Base-by-base conservation (phyloP, 1,284 basidiomycete genomes). In the Austropuccinia psidii region DNA sequence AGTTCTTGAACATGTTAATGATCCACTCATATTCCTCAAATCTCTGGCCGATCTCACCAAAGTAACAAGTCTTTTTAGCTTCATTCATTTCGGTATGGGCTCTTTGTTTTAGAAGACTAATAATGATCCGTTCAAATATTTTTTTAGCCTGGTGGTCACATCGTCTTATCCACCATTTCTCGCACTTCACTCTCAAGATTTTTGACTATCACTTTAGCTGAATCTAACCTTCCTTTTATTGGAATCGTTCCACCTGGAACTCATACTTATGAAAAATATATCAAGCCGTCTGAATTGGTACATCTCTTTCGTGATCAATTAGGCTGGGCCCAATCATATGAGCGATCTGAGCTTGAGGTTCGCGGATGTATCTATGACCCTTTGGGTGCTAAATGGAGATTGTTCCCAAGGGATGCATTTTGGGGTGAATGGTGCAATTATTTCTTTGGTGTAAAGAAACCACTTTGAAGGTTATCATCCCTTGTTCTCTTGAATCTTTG, bases 91-190 rank as follows among this genome's bases (percentile, higher is more conserved):
- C n/a, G n/a, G n/a, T n/a, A n/a, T n/a, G n/a, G n/a, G n/a, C n/a
- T 47, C 37, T 54, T 8, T 57, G 21, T 49, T 43, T 47, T 8
- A 35, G 24, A 21, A 49, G 1, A 13, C 19, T 52, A 21, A 21
- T 21, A 9, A 43, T 43, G 27, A 6, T 7, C 9, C 43, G 41
- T 43, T 50, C 15, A 24, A 31, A 50, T 39, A n/a, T n/a, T 31
- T 60, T 13, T 41, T 50, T 78, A 93, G 90, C 95, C 96, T 2
- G 94, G 93, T 9, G 96, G 96, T 0, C 92, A 97, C 79, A 85
- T 99, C 11, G 90, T 98, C 82, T 84, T 99, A 52, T 96, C 93
- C 3, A 98, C 96, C n/a, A 91, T 99, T 78, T 88, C 93, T 0
- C 89, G 96, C 57, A 98, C 94, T 15, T 90, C 91, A 0, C 85